Conservation (phyloP, 2,329 filamentous ascomycete species). For the Fusarium succisae region DNA sequence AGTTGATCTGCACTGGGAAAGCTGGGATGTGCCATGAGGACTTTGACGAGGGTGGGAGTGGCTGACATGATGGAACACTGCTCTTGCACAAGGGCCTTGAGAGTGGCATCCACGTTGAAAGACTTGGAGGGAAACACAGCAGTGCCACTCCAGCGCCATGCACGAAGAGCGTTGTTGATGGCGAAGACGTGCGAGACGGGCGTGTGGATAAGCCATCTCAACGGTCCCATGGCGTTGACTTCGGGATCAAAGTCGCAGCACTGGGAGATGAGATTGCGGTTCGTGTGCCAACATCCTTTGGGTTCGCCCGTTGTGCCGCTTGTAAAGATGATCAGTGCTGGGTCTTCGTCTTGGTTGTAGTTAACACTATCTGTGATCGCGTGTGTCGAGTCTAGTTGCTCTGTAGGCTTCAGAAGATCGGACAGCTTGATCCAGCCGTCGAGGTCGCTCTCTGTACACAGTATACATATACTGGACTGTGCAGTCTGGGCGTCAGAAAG, state of each 20-base stretch:
- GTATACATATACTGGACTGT: conserved; percentile 26
- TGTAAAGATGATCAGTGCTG: conserved; percentile 57
- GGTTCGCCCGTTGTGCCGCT: conserved; percentile 60
- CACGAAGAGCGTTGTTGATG: conserved; percentile 51
- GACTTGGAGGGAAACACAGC: conserved; percentile 49
- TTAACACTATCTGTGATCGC: neutral
- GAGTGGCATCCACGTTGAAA: conserved; percentile 48
- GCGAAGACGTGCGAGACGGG: conserved; percentile 52
- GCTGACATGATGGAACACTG: conserved; percentile 52
- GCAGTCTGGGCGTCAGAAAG: neutral
- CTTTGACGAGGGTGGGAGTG: conserved; percentile 50
- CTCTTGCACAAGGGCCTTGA: conserved; percentile 45
- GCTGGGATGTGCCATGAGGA: conserved; percentile 43
- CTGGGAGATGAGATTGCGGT: conserved; percentile 51
- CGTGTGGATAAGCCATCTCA: conserved; percentile 52
- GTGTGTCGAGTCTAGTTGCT: neutral
- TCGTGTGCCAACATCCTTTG: conserved; percentile 56
- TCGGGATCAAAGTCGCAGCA: conserved; percentile 50
- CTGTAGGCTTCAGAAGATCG: conserved; percentile 2
- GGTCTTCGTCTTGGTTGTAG: conserved; percentile 28
- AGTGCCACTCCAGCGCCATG: conserved; percentile 48
- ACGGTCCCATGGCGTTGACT: conserved; percentile 38
- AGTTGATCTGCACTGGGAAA: conserved; percentile 42
- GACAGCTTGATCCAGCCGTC: conserved; percentile 37
- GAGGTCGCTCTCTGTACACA: conserved; percentile 33